Percentiles rank a stretch among this genome's conserved stretches.
These are phyloP conservation scores for Trichocomaceae sp. DNA, from an alignment of 2,329 filamentous ascomycete genomes.

Conservation along the genomic window DNA sequence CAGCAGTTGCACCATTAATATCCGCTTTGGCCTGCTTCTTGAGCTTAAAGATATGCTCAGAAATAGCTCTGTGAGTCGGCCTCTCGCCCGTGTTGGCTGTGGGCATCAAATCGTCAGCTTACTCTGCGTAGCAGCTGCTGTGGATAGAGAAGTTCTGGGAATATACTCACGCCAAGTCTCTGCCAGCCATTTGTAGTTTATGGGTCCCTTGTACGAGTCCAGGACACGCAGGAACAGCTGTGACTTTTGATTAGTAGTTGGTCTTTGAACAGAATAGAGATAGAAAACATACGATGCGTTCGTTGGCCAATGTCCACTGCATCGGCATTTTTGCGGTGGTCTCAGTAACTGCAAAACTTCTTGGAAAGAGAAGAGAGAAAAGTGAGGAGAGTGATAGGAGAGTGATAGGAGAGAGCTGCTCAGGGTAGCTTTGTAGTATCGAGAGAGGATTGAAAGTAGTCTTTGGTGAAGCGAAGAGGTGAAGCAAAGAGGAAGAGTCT, in stretches of 20 bases:
- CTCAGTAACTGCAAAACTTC: too few relatives aligned
- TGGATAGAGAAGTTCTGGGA: neutral
- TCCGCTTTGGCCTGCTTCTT: constrained; percentile 2
- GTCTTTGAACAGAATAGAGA: neutral
- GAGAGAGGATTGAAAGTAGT: neutral
- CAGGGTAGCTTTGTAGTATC: neutral
- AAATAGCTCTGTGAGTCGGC: constrained; percentile 9
- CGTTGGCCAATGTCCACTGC: neutral
- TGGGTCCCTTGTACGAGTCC: neutral
- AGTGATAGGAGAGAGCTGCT: neutral
- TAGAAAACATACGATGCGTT: constrained; percentile 4
- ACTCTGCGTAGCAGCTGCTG: neutral
- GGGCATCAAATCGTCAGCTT: neutral
- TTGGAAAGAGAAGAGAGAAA: neutral
- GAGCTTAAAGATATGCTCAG: constrained; percentile 8
- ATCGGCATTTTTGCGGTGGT: constrained; percentile 7
- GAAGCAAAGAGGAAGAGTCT: neutral
- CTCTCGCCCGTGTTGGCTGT: constrained; percentile 5
- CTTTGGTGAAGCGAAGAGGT: neutral
- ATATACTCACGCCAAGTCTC: constrained; percentile 8
- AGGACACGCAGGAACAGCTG: constrained; percentile 5
- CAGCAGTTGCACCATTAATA: neutral
- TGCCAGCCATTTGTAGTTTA: constrained; percentile 5
- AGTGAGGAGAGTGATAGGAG: neutral
- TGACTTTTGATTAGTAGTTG: neutral